phyloP scores from a whole-genome alignment of 768 basidiomycete genomes.

The Pisolithus orientalis region DNA sequence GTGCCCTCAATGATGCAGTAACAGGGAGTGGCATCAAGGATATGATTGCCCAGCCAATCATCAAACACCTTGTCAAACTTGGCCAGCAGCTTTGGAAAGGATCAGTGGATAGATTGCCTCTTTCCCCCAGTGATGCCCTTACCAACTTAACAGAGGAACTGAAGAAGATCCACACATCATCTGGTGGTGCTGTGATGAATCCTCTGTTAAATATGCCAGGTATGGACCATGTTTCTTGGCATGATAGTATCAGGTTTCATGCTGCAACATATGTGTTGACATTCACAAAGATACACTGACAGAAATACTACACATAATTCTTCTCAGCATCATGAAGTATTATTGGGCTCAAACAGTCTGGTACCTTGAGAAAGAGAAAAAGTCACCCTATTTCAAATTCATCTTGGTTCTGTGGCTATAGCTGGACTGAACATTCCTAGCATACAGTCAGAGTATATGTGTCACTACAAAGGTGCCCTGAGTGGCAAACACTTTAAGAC shows the following conservation, averaged over 20 bases:
- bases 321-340: slow-evolving; percentile 31
- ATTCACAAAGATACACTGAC: slow-evolving; percentile 27
- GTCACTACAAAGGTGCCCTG: slow-evolving; percentile 22
- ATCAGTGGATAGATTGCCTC: neutral
- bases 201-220: neutral
- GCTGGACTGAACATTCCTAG: slow-evolving; percentile 22
- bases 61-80: neutral
- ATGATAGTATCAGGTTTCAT: neutral
- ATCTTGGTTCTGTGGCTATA: slow-evolving; percentile 16
- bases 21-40: neutral
- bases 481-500: slow-evolving; percentile 30
- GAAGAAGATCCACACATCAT: neutral
- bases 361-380: slow-evolving; percentile 19
- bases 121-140: neutral
- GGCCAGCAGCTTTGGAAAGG: neutral
- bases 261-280: slow-evolving; percentile 18
- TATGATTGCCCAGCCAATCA: neutral
- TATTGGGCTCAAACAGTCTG: slow-evolving; percentile 21
- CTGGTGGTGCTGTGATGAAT: neutral
- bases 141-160: neutral
- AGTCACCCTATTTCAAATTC: slow-evolving; percentile 14
- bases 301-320: slow-evolving; percentile 28
- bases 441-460: slow-evolving; percentile 26
- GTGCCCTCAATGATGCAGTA: neutral
- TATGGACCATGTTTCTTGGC: neutral